Conservation (phyloP, 2,329 filamentous ascomycete species). For the Diaporthe vexans region DNA sequence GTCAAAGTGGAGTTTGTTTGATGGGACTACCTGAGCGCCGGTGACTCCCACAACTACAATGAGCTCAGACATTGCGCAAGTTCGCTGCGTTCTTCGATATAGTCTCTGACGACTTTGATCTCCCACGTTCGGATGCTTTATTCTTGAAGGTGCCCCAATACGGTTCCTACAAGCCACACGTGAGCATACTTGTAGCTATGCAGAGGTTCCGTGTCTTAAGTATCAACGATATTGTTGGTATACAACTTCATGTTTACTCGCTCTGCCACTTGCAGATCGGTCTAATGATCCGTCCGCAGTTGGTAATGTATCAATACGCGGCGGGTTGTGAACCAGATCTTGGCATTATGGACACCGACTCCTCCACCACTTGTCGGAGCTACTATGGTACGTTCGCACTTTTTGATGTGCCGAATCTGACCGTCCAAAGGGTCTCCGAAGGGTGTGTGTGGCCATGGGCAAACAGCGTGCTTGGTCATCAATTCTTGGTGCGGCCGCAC, state of each 20-base stretch:
- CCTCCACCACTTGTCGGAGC: not conserved
- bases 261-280: not conserved
- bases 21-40: not conserved
- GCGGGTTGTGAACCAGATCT: not conserved
- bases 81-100: not conserved
- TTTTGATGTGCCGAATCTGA: constrained; percentile 16
- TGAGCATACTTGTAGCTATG: not conserved
- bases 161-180: not conserved
- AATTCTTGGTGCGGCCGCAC: not conserved
- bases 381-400: not conserved
- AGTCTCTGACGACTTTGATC: not conserved
- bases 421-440: not conserved
- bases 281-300: constrained; percentile 6
- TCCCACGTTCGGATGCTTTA: not conserved
- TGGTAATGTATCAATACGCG: not conserved
- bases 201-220: not conserved
- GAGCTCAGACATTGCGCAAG: not conserved
- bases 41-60: constrained; percentile 16
- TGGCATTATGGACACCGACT: not conserved
- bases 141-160: not conserved
- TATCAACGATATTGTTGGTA: not conserved
- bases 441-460: not conserved
- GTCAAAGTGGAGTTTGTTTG: too few relatives aligned
- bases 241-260: not conserved
- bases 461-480: constrained; percentile 19